These are phyloP conservation scores for Hypomontagnella monticulosa DNA, from an alignment of 495 filamentous ascomycete genomes.

Conservation along the genomic window DNA sequence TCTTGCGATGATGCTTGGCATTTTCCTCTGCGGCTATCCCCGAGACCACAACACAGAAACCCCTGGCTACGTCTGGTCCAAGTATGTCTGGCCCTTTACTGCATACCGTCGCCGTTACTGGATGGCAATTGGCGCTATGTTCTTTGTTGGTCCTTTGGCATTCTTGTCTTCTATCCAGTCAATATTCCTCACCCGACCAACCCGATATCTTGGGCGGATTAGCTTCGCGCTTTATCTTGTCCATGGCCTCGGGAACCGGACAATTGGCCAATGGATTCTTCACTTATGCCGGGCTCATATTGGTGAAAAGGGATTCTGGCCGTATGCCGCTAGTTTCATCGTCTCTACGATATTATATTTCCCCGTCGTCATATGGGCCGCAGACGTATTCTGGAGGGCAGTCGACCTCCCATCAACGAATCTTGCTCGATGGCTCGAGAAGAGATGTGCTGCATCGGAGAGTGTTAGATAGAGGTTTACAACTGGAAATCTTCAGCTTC, in stretches of 20 bases:
- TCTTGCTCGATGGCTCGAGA: constrained; percentile 65
- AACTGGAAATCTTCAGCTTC: neutral
- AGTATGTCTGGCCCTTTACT: constrained; percentile 48
- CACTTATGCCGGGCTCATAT: constrained; percentile 62
- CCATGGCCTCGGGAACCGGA: constrained; percentile 64
- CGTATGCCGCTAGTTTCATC: constrained; percentile 59
- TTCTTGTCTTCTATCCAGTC: constrained; percentile 60
- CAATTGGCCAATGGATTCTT: constrained; percentile 62
- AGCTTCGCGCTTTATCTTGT: constrained; percentile 68
- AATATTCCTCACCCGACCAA: constrained; percentile 60
- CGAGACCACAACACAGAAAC: constrained; percentile 47
- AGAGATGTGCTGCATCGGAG: constrained; percentile 34
- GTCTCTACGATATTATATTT: constrained; percentile 60
- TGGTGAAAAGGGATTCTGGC: constrained; percentile 60
- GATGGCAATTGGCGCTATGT: constrained; percentile 57
- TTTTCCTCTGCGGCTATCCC: constrained; percentile 45
- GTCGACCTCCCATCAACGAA: constrained; percentile 66
- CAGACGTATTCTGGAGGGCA: constrained; percentile 67
- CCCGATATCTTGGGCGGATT: constrained; percentile 66
- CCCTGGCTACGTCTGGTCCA: constrained; percentile 44
- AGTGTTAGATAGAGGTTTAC: constrained; percentile 10
- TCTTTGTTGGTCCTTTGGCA: constrained; percentile 62
- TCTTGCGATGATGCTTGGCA: constrained; percentile 35
- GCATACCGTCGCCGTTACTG: constrained; percentile 45
- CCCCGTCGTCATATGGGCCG: constrained; percentile 62